A percentile compares a stretch with the other conserved stretches of the same genome.
phyloP scores from a whole-genome alignment of 2,329 filamentous ascomycete genomes.

The Pleoardoris graminearum region DNA sequence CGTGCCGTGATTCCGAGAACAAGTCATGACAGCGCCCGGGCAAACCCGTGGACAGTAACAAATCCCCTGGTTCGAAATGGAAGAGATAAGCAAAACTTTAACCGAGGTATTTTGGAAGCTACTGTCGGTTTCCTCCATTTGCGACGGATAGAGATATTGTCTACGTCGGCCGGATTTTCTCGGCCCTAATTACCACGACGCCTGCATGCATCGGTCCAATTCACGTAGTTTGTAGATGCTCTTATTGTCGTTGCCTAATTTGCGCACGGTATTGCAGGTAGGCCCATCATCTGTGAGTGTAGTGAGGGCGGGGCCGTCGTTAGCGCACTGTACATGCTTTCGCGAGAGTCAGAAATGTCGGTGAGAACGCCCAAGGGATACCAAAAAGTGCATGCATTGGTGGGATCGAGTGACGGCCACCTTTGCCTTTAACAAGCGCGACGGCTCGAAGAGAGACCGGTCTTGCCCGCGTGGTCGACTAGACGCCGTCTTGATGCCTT shows the following conservation, averaged over 20 bases:
- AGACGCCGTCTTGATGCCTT: background rate
- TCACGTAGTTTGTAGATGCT: slow-evolving; percentile 15
- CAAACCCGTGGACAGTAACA: background rate
- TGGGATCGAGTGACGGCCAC: background rate
- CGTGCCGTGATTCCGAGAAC: slow-evolving; percentile 8
- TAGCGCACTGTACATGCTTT: slow-evolving; percentile 11
- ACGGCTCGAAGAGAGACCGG: too few relatives aligned
- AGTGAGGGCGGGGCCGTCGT: slow-evolving; percentile 22
- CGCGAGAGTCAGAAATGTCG: slow-evolving; percentile 38
- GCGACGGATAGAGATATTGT: background rate
- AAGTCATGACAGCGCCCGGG: slow-evolving; percentile 6
- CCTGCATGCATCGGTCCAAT: background rate
- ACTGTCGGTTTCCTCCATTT: background rate
- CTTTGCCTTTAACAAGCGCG: too few relatives aligned
- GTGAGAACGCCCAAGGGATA: slow-evolving; percentile 20
- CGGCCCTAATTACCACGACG: background rate
- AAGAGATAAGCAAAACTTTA: background rate
- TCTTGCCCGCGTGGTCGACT: too few relatives aligned
- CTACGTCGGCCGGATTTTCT: background rate
- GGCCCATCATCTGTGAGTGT: background rate
- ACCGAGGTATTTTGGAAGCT: background rate
- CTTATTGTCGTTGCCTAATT: slow-evolving; percentile 29
- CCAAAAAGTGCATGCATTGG: background rate
- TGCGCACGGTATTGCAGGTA: background rate
- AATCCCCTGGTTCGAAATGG: slow-evolving; percentile 11